These are phyloP conservation scores for Tarenaya hassleriana DNA, from an alignment of 345 rosid genomes.

Conservation along the genomic window DNA sequence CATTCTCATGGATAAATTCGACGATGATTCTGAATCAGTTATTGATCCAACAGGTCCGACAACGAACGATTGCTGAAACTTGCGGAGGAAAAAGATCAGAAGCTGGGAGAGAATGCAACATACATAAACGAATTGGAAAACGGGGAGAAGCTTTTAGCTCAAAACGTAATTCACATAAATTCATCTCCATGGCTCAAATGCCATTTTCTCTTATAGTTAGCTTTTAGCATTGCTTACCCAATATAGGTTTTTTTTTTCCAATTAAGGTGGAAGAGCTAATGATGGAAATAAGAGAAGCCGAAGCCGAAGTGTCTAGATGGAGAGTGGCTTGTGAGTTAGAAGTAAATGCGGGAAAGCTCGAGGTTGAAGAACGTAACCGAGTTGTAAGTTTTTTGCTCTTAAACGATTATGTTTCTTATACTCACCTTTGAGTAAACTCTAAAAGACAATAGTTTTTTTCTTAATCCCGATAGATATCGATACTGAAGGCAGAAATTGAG, in stretches of 20 bases:
- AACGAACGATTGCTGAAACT: slow-evolving; percentile 59
- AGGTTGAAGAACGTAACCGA: slow-evolving; percentile 60
- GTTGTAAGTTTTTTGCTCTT: slow-evolving; percentile 38
- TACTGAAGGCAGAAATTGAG: slow-evolving; percentile 68
- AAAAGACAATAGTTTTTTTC: neutral
- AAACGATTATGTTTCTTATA: too few relatives aligned
- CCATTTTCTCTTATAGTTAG: neutral
- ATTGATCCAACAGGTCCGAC: slow-evolving; percentile 52
- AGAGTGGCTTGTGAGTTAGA: slow-evolving; percentile 93
- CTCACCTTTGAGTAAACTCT: neutral
- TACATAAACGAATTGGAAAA: slow-evolving; percentile 61
- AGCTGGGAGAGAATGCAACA: slow-evolving; percentile 36
- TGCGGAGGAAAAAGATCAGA: slow-evolving; percentile 48
- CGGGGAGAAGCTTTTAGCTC: slow-evolving; percentile 45
- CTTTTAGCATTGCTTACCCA: neutral
- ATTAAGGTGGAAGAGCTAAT: slow-evolving; percentile 63
- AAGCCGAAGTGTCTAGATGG: slow-evolving; percentile 76
- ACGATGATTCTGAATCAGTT: too few relatives aligned
- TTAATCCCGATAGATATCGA: slow-evolving; percentile 36
- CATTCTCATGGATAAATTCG: neutral
- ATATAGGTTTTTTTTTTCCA: slow-evolving; percentile 3
- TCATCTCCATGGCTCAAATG: neutral
- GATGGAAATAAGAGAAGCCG: slow-evolving; percentile 54
- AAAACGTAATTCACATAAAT: slow-evolving; percentile 63
- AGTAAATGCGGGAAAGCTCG: slow-evolving; percentile 81